Evolutionary conservation across 345 rosid species (phyloP).

Genomic region (Luvunga scandens): DNA sequence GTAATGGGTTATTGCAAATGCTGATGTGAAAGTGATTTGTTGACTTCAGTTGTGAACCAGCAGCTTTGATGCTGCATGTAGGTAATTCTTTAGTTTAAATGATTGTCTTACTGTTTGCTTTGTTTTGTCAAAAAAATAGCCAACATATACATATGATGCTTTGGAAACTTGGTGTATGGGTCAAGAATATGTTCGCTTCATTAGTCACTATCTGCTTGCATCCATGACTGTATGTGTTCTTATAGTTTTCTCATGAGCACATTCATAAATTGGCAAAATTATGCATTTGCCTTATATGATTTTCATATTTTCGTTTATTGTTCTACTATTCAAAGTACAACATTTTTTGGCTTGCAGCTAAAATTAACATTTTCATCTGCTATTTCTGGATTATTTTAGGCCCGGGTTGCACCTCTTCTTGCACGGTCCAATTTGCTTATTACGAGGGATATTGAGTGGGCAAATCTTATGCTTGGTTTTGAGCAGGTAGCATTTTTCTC

Average conservation of each 20-base stretch:
- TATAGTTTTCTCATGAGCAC: not conserved
- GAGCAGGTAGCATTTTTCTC: slow-evolving; percentile 60
- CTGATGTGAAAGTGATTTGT: not conserved
- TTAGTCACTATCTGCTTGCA: not conserved
- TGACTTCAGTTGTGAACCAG: not conserved
- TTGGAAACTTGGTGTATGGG: not conserved
- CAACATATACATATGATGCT: not conserved
- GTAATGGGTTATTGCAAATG: not conserved
- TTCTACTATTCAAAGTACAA: not conserved
- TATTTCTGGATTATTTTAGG: slow-evolving; percentile 34
- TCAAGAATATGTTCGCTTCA: not conserved
- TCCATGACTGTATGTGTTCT: not conserved
- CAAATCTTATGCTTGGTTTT: slow-evolving; percentile 90
- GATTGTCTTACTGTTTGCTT: not conserved
- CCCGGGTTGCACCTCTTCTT: slow-evolving; percentile 71
- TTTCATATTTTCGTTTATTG: not conserved
- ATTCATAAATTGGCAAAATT: not conserved
- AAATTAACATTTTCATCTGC: not conserved
- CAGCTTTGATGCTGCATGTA: not conserved
- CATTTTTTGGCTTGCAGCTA: not conserved
- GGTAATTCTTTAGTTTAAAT: not conserved
- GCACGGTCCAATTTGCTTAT: slow-evolving; percentile 91
- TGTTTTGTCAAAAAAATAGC: not conserved
- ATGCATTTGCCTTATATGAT: not conserved
- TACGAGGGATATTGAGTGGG: slow-evolving; percentile 99